Conservation (phyloP, 306 rosid species). For the Amphicarpaea edgeworthii region DNA sequence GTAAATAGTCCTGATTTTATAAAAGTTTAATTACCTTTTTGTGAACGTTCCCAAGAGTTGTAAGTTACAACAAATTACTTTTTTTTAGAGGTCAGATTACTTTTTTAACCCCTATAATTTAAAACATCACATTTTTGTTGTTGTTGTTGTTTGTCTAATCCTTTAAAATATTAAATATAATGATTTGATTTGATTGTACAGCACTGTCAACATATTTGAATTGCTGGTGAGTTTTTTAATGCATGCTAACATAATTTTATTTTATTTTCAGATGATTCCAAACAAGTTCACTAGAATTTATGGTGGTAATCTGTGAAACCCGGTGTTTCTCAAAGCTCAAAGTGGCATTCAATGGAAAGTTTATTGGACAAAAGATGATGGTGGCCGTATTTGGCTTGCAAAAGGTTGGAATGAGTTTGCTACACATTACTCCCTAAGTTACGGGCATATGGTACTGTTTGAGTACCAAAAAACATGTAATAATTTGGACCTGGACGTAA, state of each 20-base stretch:
- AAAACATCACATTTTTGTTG: too few relatives aligned
- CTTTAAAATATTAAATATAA: too few relatives aligned
- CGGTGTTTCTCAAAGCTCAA: not conserved
- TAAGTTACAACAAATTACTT: too few relatives aligned
- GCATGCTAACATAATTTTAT: conserved; percentile 2
- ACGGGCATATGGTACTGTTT: conserved; percentile 20
- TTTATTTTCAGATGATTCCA: conserved; percentile 8
- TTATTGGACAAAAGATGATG: not conserved
- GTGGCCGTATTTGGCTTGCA: not conserved
- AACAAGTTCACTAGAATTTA: not conserved
- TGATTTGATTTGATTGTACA: too few relatives aligned
- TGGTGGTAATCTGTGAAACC: not conserved
- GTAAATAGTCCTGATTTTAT: too few relatives aligned
- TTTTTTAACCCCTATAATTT: too few relatives aligned
- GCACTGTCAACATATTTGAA: too few relatives aligned
- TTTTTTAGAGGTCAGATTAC: too few relatives aligned
- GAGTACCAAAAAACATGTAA: not conserved
- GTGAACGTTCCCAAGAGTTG: too few relatives aligned
- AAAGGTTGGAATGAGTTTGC: conserved; percentile 2
- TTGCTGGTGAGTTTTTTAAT: not conserved
- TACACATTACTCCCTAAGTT: not conserved
- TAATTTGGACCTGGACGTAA: not conserved
- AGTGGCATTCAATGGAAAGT: not conserved
- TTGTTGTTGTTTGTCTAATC: too few relatives aligned
- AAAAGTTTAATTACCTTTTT: too few relatives aligned